phyloP scores from a whole-genome alignment of 2,329 filamentous ascomycete species.

The Alternaria conjuncta region DNA sequence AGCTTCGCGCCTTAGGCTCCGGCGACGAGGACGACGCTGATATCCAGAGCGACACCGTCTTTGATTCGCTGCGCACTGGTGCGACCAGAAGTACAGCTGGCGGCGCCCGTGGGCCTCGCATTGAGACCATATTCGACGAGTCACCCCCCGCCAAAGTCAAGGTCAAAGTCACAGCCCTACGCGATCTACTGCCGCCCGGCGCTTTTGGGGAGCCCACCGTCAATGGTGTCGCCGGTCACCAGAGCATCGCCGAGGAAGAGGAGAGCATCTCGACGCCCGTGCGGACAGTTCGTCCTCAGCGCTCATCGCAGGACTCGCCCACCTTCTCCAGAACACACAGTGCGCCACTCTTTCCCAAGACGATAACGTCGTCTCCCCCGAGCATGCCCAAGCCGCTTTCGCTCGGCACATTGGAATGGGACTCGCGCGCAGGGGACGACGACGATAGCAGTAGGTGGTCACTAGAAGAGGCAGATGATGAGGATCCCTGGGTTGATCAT shows the following conservation, averaged over 20 bases:
- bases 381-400: slow-evolving; percentile 51
- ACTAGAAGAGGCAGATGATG: slow-evolving; percentile 48
- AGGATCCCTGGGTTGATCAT: slow-evolving; percentile 50
- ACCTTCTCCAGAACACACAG: slow-evolving; percentile 35
- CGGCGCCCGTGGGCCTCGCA: slow-evolving; percentile 70
- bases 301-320: slow-evolving; percentile 46
- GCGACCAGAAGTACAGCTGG: slow-evolving; percentile 69
- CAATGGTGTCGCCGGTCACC: slow-evolving; percentile 44
- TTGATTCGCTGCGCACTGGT: slow-evolving; percentile 76
- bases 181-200: slow-evolving; percentile 57
- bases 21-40: slow-evolving; percentile 80
- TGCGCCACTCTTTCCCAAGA: slow-evolving; percentile 47
- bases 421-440: slow-evolving; percentile 47
- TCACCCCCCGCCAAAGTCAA: slow-evolving; percentile 62
- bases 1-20: slow-evolving; percentile 68
- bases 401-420: slow-evolving; percentile 50
- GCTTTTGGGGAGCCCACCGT: slow-evolving; percentile 49
- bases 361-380: slow-evolving; percentile 55
- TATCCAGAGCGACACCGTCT: slow-evolving; percentile 77
- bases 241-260: slow-evolving; percentile 59
- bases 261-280: slow-evolving; percentile 58
- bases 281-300: slow-evolving; percentile 49
- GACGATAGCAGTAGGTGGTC: slow-evolving; percentile 52
- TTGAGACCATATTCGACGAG: slow-evolving; percentile 83
- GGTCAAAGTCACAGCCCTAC: slow-evolving; percentile 53